phyloP scores from a whole-genome alignment of 2,329 filamentous ascomycete genomes.

The Fusarium brachygibbosum region DNA sequence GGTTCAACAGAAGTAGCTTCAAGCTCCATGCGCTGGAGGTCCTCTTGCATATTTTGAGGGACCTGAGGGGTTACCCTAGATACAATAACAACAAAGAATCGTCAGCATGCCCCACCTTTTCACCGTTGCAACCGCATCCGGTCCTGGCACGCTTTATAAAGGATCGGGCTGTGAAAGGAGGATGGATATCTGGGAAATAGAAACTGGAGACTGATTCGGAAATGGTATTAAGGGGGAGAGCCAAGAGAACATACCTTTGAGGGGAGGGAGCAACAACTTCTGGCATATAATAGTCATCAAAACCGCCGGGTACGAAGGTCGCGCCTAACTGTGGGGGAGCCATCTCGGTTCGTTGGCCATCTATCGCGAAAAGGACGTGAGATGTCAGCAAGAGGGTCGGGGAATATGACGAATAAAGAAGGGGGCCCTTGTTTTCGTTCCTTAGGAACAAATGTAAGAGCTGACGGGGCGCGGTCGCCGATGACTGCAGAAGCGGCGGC shows the following conservation, averaged over 20 bases:
- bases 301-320: conserved; percentile 70
- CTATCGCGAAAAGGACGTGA: conserved; percentile 49
- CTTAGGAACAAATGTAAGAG: conserved; percentile 44
- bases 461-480: conserved; percentile 46
- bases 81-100: conserved; percentile 51
- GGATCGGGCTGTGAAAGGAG: conserved; percentile 33
- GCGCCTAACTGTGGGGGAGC: conserved; percentile 60
- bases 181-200: conserved; percentile 37
- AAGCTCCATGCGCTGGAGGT: conserved; percentile 89
- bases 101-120: conserved; percentile 57
- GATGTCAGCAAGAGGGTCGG: conserved; percentile 51
- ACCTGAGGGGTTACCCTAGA: conserved; percentile 93
- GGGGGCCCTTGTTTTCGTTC: conserved; percentile 44
- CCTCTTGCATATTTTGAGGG: conserved; percentile 95
- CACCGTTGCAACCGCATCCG: conserved; percentile 49
- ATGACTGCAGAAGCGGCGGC: conserved; percentile 48
- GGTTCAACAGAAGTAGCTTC: conserved; percentile 70
- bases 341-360: conserved; percentile 48
- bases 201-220: conserved; percentile 36
- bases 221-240: conserved; percentile 35
- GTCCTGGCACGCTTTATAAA: conserved; percentile 40
- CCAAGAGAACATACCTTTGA: conserved; percentile 64
- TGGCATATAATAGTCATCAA: conserved; percentile 72
- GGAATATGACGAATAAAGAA: conserved; percentile 48
- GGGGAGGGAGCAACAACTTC: conserved; percentile 70